These are phyloP conservation scores for Circinella umbellata DNA, from an alignment of 371 early-diverging fungal genomes.

Conservation along the genomic window DNA sequence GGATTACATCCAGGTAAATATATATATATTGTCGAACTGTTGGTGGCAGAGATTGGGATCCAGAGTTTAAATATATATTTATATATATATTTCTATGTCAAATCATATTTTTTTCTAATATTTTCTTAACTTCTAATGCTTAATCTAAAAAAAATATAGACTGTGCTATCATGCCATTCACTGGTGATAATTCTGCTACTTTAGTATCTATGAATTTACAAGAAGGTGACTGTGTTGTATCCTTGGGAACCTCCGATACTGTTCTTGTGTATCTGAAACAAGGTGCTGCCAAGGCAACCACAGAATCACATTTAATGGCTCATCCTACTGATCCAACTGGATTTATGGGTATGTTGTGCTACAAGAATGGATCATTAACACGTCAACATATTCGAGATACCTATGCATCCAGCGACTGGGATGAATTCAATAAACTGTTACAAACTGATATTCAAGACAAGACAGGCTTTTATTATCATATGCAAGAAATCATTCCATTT, in stretches of 20 bases:
- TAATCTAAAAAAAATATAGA: conserved; percentile 26
- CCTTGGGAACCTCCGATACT: conserved; percentile 85
- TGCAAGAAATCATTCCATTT: conserved; percentile 81
- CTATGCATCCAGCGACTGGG: conserved; percentile 62
- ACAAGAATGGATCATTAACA: conserved; percentile 85
- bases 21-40: too few relatives aligned
- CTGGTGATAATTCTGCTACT: conserved; percentile 87
- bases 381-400: conserved; percentile 72
- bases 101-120: too few relatives aligned
- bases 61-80: too few relatives aligned
- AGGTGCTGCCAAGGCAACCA: conserved; percentile 46
- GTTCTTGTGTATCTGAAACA: conserved; percentile 65
- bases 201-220: conserved; percentile 66
- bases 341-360: conserved; percentile 80
- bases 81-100: too few relatives aligned
- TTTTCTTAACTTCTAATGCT: too few relatives aligned
- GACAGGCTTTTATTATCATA: conserved; percentile 76
- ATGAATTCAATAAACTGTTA: conserved; percentile 54
- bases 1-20: conserved; percentile 61
- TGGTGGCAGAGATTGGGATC: too few relatives aligned
- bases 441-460: conserved; percentile 24
- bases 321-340: conserved; percentile 70
- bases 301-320: conserved; percentile 68
- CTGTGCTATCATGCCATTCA: conserved; percentile 71
- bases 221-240: conserved; percentile 68